Percentiles rank a stretch among this genome's conserved stretches.
phyloP scores from a whole-genome alignment of 768 basidiomycete species.

The Termitomyces sp. region DNA sequence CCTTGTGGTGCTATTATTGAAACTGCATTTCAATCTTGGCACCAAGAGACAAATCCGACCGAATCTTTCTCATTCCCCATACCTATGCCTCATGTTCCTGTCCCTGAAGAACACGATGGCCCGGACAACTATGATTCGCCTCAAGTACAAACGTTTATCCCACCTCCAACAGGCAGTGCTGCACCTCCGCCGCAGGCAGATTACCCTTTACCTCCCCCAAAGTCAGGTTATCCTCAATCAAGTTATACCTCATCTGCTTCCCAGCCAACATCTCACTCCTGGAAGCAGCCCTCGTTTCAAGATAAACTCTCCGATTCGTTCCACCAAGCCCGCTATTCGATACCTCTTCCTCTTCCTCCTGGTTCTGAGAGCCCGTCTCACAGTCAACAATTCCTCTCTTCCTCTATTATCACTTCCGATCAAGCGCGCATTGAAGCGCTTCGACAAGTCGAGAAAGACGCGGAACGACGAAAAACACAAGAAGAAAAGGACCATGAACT shows the following conservation, averaged over 20 bases:
- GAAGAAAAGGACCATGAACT: constrained; percentile 42
- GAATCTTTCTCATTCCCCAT: constrained; percentile 24
- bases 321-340: constrained; percentile 41
- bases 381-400: constrained; percentile 18
- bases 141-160: neutral
- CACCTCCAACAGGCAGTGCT: neutral
- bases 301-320: constrained; percentile 35
- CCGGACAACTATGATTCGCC: neutral
- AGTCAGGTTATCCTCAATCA: neutral
- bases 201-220: neutral
- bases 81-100: constrained; percentile 13
- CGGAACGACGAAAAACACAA: constrained; percentile 28
- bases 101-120: neutral
- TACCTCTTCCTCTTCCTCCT: constrained; percentile 51
- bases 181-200: neutral
- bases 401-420: constrained; percentile 27
- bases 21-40: neutral
- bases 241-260: neutral
- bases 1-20: neutral
- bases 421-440: constrained; percentile 24
- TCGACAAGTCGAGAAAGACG: constrained; percentile 33
- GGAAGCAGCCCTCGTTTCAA: constrained; percentile 3
- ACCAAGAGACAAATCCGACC: neutral
- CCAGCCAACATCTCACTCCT: constrained; percentile 9
- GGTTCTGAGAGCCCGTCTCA: constrained; percentile 15